Percentiles rank a stretch among this genome's conserved stretches.
These are phyloP conservation scores for Pharus latifolius DNA, from an alignment of 176 grass and related monocot species.

Conservation along the genomic window DNA sequence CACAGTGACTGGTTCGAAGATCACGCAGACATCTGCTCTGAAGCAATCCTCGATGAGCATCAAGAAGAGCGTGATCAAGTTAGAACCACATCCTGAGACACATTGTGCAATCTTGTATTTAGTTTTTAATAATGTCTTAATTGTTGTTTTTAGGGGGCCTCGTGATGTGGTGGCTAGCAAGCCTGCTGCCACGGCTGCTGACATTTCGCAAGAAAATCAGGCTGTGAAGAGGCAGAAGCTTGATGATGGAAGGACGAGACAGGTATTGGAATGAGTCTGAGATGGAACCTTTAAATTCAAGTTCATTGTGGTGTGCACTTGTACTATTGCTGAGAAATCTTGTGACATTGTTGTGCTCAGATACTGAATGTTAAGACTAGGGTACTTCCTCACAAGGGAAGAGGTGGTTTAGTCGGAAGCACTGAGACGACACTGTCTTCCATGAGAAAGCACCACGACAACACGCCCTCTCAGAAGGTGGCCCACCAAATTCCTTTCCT, in stretches of 20 bases:
- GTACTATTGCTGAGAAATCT: neutral
- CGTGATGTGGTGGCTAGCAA: neutral
- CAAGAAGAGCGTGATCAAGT: conserved; percentile 58
- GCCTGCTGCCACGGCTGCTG: conserved; percentile 6
- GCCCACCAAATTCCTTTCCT: neutral
- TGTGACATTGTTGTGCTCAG: conserved; percentile 24
- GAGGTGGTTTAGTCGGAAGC: conserved; percentile 15
- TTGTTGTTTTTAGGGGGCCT: conserved; percentile 4
- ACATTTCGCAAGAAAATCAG: conserved; percentile 70
- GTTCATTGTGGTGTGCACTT: neutral
- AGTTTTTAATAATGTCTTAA: neutral
- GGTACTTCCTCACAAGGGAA: conserved; percentile 66
- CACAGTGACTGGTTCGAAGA: conserved; percentile 4
- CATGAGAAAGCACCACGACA: conserved; percentile 20
- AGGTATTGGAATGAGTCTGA: conserved; percentile 34
- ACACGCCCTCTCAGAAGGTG: conserved; percentile 39
- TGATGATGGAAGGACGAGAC: conserved; percentile 59
- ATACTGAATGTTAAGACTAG: conserved; percentile 72
- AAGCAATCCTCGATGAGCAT: conserved; percentile 32
- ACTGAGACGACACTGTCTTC: conserved; percentile 18
- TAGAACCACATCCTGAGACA: neutral
- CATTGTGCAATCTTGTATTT: neutral
- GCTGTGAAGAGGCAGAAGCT: conserved; percentile 91
- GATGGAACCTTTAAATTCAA: neutral
- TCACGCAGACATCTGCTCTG: neutral